A percentile compares a stretch with the other conserved stretches of the same genome.
phyloP scores from a whole-genome alignment of 1,139 yeast species.

The Suhomyces bolitotheri region DNA sequence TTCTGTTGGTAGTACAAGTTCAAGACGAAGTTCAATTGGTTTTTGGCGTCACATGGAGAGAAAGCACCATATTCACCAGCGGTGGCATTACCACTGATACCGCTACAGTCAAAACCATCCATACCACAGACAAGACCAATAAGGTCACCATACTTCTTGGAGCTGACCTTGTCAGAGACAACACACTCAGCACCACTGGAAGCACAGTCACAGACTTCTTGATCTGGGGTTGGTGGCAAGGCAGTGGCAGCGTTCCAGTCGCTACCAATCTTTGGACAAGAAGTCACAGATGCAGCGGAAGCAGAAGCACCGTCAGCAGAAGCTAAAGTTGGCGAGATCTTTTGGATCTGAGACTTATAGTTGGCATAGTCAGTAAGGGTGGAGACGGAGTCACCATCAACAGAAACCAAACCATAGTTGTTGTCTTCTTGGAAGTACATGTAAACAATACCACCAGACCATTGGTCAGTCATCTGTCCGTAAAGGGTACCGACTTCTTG shows the following conservation, averaged over 20 bases:
- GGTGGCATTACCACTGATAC: constrained; percentile 60
- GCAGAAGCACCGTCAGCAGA: constrained; percentile 17
- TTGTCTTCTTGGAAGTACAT: constrained; percentile 69
- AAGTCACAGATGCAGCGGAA: constrained; percentile 16
- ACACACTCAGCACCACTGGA: constrained; percentile 20
- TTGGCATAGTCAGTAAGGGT: constrained; percentile 57
- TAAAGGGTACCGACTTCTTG: constrained; percentile 66
- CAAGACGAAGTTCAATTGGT: constrained; percentile 61
- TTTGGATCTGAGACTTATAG: constrained; percentile 49
- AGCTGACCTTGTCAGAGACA: constrained; percentile 18
- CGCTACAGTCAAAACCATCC: constrained; percentile 45
- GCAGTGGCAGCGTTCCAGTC: constrained; percentile 29
- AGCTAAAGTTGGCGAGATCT: constrained; percentile 36
- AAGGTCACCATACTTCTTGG: constrained; percentile 47
- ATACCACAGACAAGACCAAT: constrained; percentile 54
- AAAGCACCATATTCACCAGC: constrained; percentile 31
- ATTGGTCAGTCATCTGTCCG: constrained; percentile 43
- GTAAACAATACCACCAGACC: constrained; percentile 72
- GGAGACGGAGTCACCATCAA: constrained; percentile 37
- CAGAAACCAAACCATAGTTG: constrained; percentile 67
- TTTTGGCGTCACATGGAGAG: constrained; percentile 44
- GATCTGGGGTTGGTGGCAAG: constrained; percentile 72
- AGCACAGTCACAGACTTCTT: constrained; percentile 56
- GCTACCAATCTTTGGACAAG: constrained; percentile 45
- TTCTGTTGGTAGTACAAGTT: constrained; percentile 58